These are phyloP conservation scores for Nissolia schottii DNA, from an alignment of 306 rosid genomes.

Conservation along the genomic window DNA sequence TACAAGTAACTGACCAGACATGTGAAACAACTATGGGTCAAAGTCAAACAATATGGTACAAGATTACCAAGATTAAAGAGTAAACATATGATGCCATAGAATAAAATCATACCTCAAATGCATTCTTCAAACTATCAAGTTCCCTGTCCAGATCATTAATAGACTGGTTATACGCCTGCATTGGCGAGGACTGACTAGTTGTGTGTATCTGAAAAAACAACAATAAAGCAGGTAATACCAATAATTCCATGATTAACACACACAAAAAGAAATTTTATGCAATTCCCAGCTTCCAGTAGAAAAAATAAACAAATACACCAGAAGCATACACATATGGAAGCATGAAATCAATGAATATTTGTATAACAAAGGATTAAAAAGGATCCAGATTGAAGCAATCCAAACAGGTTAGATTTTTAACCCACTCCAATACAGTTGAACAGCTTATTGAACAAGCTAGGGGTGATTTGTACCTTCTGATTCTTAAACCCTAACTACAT, in stretches of 20 bases:
- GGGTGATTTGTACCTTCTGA: not conserved
- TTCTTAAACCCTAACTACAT: not conserved
- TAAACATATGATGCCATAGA: not conserved
- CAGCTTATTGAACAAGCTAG: not conserved
- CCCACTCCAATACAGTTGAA: not conserved
- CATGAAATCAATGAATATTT: not conserved
- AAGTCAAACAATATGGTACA: not conserved
- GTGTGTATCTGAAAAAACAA: conserved; percentile 68
- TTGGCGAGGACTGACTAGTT: conserved; percentile 86
- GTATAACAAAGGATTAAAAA: not conserved
- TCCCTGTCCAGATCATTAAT: conserved; percentile 86
- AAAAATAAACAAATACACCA: not conserved
- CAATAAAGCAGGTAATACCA: not conserved
- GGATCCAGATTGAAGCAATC: not conserved
- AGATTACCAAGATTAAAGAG: not conserved
- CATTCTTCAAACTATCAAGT: conserved; percentile 69
- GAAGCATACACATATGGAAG: not conserved
- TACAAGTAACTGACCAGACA: not conserved
- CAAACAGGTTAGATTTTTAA: not conserved
- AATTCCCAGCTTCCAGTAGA: not conserved
- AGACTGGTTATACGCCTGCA: conserved; percentile 96
- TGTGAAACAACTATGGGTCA: not conserved
- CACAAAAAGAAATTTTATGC: not conserved
- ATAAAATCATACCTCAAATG: conserved; percentile 55
- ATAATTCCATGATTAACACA: not conserved